Evolutionary conservation across 352 stramenopile species (phyloP).

Genomic region (Saprolegnia parasitica): DNA sequence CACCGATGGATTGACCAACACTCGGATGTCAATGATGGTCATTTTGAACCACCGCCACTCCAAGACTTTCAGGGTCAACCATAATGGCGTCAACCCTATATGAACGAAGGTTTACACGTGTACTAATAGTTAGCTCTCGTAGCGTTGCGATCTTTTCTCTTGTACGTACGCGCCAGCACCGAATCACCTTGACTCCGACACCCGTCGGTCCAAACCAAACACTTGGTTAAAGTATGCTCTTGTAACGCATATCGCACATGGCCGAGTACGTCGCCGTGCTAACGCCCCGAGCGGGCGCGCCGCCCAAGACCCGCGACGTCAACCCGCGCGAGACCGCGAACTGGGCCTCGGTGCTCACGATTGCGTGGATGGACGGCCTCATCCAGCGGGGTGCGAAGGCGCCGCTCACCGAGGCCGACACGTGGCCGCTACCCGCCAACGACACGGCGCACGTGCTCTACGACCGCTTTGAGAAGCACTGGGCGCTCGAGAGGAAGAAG

Average conservation of each 20-base stretch:
- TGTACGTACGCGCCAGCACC: no score
- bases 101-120: no score
- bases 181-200: no score
- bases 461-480: conserved; percentile 41
- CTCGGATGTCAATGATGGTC: no score
- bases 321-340: conserved; percentile 39
- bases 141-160: no score
- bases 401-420: conserved; percentile 36
- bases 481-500: conserved; percentile 29
- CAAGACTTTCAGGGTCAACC: no score
- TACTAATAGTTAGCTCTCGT: no score
- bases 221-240: neutral
- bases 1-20: no score
- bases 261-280: neutral
- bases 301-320: conserved; percentile 8
- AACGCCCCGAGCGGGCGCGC: no score
- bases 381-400: conserved; percentile 35
- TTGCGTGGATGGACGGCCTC: conserved; percentile 52
- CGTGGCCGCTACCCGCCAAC: conserved; percentile 41
- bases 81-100: no score
- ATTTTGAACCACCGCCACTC: no score
- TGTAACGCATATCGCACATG: neutral
- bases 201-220: neutral
- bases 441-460: conserved; percentile 42
- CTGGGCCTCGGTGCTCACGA: conserved; percentile 41